Conservation (phyloP, 306 rosid species). For the Gynostemma pentaphyllum region DNA sequence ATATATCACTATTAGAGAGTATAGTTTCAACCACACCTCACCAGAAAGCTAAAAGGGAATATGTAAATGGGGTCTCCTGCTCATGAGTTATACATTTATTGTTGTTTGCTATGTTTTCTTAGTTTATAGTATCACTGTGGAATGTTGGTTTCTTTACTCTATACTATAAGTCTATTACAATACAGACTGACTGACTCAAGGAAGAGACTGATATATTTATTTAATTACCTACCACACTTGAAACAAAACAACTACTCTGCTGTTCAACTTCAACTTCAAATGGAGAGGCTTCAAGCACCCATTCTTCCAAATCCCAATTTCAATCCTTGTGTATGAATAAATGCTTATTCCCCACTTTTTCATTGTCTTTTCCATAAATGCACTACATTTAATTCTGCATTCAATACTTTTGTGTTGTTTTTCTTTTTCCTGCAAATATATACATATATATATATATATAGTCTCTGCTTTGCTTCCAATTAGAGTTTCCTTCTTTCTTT, state of each 20-base stretch:
- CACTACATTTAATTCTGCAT: constrained; percentile 47
- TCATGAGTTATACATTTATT: constrained; percentile 56
- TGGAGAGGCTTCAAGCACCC: constrained; percentile 94
- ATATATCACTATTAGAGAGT: too few species aligned
- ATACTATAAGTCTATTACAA: too few species aligned
- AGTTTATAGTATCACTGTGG: constrained; percentile 46
- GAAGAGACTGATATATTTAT: constrained; percentile 9
- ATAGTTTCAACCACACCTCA: constrained; percentile 15
- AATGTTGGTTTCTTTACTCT: constrained; percentile 44
- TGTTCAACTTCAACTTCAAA: too few species aligned
- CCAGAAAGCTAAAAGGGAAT: constrained; percentile 44
- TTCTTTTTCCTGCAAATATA: constrained; percentile 20
- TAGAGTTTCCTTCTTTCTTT: background rate
- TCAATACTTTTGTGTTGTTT: constrained; percentile 32
- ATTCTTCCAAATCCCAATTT: too few species aligned
- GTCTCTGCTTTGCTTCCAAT: constrained; percentile 10
- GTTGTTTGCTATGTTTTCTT: constrained; percentile 43
- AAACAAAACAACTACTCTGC: constrained; percentile 24
- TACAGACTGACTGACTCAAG: background rate
- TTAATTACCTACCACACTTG: constrained; percentile 28
- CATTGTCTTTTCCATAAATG: constrained; percentile 11
- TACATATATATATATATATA: too few species aligned
- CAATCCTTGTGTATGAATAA: constrained; percentile 61
- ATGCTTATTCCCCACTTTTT: constrained; percentile 1
- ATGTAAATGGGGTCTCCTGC: constrained; percentile 52